Evolutionary conservation across 306 rosid species (phyloP).

Genomic region (Ochetophila trinervis): DNA sequence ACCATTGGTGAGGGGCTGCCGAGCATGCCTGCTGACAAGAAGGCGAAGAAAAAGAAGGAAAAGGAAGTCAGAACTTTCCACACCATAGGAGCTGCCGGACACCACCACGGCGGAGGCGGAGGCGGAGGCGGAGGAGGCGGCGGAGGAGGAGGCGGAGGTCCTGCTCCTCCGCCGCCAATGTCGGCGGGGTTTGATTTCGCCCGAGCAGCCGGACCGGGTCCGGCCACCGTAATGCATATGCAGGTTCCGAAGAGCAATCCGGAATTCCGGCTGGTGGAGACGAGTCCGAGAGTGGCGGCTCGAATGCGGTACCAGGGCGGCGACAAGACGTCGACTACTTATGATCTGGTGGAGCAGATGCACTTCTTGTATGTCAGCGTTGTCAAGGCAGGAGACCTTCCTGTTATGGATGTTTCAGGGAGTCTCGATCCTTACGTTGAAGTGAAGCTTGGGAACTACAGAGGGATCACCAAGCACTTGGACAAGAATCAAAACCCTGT

Average conservation of each 20-base stretch:
- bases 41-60: constrained; percentile 46
- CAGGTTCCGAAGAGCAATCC: constrained; percentile 66
- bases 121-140: constrained; percentile 16
- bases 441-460: constrained; percentile 90
- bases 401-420: constrained; percentile 80
- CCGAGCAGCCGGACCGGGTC: constrained; percentile 41
- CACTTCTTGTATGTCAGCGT: constrained; percentile 82
- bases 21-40: constrained; percentile 21
- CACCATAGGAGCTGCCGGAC: constrained; percentile 45
- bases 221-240: constrained; percentile 60
- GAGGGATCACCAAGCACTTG: constrained; percentile 64
- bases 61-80: constrained; percentile 75
- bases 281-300: constrained; percentile 84
- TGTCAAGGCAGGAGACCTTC: constrained; percentile 86
- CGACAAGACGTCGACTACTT: constrained; percentile 75
- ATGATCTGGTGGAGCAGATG: constrained; percentile 92
- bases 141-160: neutral
- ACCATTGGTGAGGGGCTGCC: constrained; percentile 31
- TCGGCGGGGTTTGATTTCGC: constrained; percentile 39
- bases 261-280: constrained; percentile 68
- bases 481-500: constrained; percentile 86
- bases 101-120: constrained; percentile 13
- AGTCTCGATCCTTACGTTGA: constrained; percentile 97
- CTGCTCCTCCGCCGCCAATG: constrained; percentile 31
- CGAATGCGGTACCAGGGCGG: constrained; percentile 49